Base-by-base conservation (phyloP, 2,329 filamentous ascomycete genomes). In the Pseudonectria foliicola region DNA sequence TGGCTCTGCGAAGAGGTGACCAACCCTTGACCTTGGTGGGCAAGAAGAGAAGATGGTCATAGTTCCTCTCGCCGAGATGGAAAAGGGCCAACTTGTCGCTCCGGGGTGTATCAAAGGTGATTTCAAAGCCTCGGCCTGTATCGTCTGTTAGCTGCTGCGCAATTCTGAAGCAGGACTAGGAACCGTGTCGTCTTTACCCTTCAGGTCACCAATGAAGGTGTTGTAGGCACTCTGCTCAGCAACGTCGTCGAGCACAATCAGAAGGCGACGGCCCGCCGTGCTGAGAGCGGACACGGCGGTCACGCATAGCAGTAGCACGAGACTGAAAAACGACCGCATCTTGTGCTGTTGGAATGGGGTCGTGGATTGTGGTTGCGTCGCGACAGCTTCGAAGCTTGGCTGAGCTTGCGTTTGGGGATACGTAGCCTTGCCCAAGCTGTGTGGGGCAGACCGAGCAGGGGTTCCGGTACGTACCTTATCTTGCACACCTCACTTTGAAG, bases 21-120 rank as follows among this genome's bases (percentile, higher is more conserved):
- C 37, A 58, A 87, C 84, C 89, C 75, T 98, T 98, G 23, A 85
- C 78, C 64, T 90, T 94, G 40, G 82, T 79, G 34, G 92, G 92
- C 45, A 96, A 77, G 49, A 98, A 73, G 45, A 96, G 63, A 46
- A 96, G 68, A 64, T 98, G 90, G 65, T 96, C 90, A 64, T 89
- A 96, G 44, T 77, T 79, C 60, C 84, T 80, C 67, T 92, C 86
- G 57, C 90, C 92, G 45, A 92, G 79, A 56, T 78, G 72, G 68
- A 95, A 94, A 47, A 98, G 72, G 33, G 77, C 73, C 52, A 96
- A 66, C 33, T 72, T 70, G 34, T 87, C 77, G 59, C 77, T 84
- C 67, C 92, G 92, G 42, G 87, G 85, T 7, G 87, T 88, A 60
- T 89, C 79, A 59, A 88, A 89, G 25, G 75, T 74, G 49, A 95